Percentiles rank a stretch among this genome's conserved stretches.
phyloP scores from a whole-genome alignment of 139 green algal genomes.

The Diplosphaera chodatii region DNA sequence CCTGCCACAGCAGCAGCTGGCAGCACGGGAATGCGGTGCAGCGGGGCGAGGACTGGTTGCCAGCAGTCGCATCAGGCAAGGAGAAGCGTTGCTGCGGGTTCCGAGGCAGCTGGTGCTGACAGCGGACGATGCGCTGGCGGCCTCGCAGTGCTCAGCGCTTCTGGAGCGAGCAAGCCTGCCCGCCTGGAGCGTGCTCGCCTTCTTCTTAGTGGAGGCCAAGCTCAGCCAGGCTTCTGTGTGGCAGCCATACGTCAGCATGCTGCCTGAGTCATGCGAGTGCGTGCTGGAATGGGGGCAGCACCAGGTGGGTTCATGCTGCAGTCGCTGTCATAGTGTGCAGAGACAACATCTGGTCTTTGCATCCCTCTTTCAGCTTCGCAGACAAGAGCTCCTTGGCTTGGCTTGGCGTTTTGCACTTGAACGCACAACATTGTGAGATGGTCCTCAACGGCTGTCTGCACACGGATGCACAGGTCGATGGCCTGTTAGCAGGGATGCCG shows the following conservation, averaged over 20 bases:
- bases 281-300: conserved; percentile 57
- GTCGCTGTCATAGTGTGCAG: too few relatives aligned
- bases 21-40: conserved; percentile 1
- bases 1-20: conserved; percentile 28
- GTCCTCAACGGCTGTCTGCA: too few relatives aligned
- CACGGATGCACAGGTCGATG: conserved; percentile 18
- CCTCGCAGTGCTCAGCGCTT: conserved; percentile 4
- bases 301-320: conserved; percentile 28
- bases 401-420: too few relatives aligned
- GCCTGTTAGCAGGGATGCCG: conserved; percentile 8
- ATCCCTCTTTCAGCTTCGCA: too few relatives aligned
- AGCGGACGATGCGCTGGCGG: conserved; percentile 24
- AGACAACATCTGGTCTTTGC: too few relatives aligned
- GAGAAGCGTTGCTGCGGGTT: conserved; percentile 42
- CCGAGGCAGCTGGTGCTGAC: conserved; percentile 43
- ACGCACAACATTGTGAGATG: too few relatives aligned
- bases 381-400: background rate
- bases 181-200: conserved; percentile 57
- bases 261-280: conserved; percentile 35
- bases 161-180: conserved; percentile 19
- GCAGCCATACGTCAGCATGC: conserved; percentile 29
- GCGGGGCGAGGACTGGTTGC: conserved; percentile 53
- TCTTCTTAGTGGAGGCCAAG: conserved; percentile 46
- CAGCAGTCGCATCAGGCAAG: conserved; percentile 17
- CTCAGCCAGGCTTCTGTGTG: conserved; percentile 9